Base-by-base conservation (phyloP, 306 rosid species). In the Begonia peltatifolia region DNA sequence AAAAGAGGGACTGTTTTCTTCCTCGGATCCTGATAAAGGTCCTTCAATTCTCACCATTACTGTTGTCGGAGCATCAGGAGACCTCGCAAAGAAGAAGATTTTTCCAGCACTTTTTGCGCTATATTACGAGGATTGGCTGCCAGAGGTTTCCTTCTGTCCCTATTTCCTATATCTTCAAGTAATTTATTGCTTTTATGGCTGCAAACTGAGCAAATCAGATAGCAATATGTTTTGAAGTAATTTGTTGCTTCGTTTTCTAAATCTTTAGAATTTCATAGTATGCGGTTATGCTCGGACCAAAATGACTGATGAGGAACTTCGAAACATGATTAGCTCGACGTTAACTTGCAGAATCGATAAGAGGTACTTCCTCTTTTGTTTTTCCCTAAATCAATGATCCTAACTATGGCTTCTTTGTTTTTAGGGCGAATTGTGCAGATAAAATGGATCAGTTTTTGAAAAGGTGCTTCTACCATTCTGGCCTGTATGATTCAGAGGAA, bases 31-130 rank as follows among this genome's bases (percentile, higher is more conserved):
- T 6, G 79, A 69, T 62, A 57, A 50, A 42, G 53, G 46, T 43
- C 79, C 71, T 60, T 71, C 85, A 54, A 78, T 78, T 54, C 82
- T 90, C 66, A 85, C 74, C 68, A 85, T 89, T 63, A 85, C 92
- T 44, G 83, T 89, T 62, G 83, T 89, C 68, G 97, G 97, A 59
- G 97, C 97, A 70, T 89, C 97, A 6, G 97, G 97, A 63, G 97
- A 89, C 77, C 95, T 89, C 57, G 97, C 97, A 20, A 89, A 73
- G 62, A 85, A 89, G 85, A 89, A 89, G 79, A 89, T 89, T 30
- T 89, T 89, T 67, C 95, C 97, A 13, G 97, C 97, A 8, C 95
- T 89, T 55, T 89, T 89, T 65, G 97, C 97, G 43, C 94, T 89
- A 51, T 89, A 68, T 53, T 89, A 89, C 52, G 97, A 89, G 64